These are phyloP conservation scores for Candida boleticola DNA, from an alignment of 805 yeast genomes.

Conservation along the genomic window DNA sequence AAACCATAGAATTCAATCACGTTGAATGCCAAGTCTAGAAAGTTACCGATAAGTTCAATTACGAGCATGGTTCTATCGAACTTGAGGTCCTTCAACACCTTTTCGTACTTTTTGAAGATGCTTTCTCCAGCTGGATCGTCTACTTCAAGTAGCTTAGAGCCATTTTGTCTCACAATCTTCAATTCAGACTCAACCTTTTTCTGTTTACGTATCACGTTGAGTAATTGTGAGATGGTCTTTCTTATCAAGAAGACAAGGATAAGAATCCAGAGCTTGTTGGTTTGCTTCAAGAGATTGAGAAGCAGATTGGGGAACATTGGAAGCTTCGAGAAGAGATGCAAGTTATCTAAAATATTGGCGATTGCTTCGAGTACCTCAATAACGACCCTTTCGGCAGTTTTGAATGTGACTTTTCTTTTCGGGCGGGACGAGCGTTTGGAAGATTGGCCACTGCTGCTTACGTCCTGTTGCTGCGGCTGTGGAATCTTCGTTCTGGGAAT, in stretches of 20 bases:
- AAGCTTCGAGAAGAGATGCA: slow-evolving; percentile 39
- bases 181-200: slow-evolving; percentile 36
- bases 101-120: slow-evolving; percentile 36
- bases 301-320: slow-evolving; percentile 43
- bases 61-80: slow-evolving; percentile 42
- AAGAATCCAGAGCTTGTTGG: slow-evolving; percentile 43
- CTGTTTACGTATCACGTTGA: slow-evolving; percentile 38
- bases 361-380: slow-evolving; percentile 32
- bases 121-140: slow-evolving; percentile 18
- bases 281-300: slow-evolving; percentile 32
- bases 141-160: slow-evolving; percentile 16
- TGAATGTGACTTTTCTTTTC: slow-evolving; percentile 22
- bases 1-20: slow-evolving; percentile 35
- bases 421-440: neutral
- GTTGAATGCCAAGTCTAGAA: slow-evolving; percentile 39
- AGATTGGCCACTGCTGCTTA: neutral
- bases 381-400: slow-evolving; percentile 26
- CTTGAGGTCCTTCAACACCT: slow-evolving; percentile 38
- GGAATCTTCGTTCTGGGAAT: slow-evolving; percentile 3
- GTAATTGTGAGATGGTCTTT: slow-evolving; percentile 40
- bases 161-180: slow-evolving; percentile 24
- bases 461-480: slow-evolving; percentile 4
- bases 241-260: slow-evolving; percentile 39
- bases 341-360: slow-evolving; percentile 40
- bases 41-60: slow-evolving; percentile 41